Evolutionary conservation across 768 basidiomycete species (phyloP).

Genomic region (Boletales sp.): DNA sequence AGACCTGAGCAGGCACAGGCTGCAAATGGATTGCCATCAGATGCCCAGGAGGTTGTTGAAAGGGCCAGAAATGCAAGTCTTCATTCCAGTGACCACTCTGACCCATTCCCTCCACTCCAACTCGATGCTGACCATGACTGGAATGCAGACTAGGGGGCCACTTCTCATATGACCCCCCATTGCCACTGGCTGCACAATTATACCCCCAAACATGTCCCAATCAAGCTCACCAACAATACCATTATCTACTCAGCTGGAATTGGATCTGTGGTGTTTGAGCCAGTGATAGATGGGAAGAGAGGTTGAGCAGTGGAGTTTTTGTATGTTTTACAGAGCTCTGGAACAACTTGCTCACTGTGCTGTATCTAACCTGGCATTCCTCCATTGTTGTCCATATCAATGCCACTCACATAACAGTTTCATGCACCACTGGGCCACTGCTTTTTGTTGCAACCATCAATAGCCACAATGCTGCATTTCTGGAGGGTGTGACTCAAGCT

Average conservation of each 20-base stretch:
- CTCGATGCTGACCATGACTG: background rate
- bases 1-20: background rate
- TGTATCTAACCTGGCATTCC: slow-evolving; percentile 6
- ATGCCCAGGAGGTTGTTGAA: background rate
- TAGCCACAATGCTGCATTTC: slow-evolving; percentile 13
- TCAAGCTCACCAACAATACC: background rate
- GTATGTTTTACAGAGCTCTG: slow-evolving; percentile 6
- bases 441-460: slow-evolving; percentile 4
- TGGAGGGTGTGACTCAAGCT: slow-evolving; percentile 13
- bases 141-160: slow-evolving; percentile 3
- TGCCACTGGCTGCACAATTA: background rate
- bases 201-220: background rate
- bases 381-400: slow-evolving; percentile 8
- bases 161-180: slow-evolving; percentile 2
- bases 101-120: background rate
- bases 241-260: background rate
- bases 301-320: slow-evolving; percentile 9
- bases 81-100: background rate
- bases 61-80: no score
- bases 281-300: slow-evolving; percentile 5
- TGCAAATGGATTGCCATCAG: background rate
- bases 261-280: slow-evolving; percentile 1
- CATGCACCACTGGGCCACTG: background rate
- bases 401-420: background rate
- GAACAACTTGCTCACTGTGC: slow-evolving; percentile 17